A percentile compares a stretch with the other conserved stretches of the same genome.
Evolutionary conservation across 805 yeast genomes (phyloP).

Genomic region (Candida maltosa): DNA sequence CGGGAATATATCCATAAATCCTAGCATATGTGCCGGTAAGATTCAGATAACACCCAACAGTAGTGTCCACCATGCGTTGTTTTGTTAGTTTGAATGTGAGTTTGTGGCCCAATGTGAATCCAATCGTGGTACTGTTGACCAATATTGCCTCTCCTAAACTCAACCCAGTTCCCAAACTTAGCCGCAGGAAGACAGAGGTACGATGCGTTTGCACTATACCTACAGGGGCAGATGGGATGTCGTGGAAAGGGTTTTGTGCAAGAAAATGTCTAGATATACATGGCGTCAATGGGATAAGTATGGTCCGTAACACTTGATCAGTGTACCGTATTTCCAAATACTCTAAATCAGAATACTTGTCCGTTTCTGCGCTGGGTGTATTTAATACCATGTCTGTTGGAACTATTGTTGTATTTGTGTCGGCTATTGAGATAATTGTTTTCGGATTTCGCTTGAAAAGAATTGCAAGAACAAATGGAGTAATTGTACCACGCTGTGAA

Average conservation of each 20-base stretch:
- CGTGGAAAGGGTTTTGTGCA: no score
- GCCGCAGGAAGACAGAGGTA: background rate
- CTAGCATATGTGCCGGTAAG: background rate
- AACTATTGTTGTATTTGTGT: conserved; percentile 5
- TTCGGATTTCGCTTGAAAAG: conserved; percentile 1
- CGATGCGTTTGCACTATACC: conserved; percentile 2
- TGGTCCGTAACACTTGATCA: background rate
- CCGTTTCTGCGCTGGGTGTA: background rate
- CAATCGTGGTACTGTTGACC: conserved; percentile 2
- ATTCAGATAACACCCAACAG: conserved; percentile 2
- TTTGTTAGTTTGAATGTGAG: background rate
- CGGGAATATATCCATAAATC: conserved; percentile 3
- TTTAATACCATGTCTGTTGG: conserved; percentile 2
- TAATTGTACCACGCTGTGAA: background rate
- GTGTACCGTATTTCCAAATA: background rate
- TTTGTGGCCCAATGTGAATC: conserved; percentile 3
- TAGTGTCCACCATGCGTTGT: conserved; percentile 1
- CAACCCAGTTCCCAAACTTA: background rate
- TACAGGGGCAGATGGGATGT: background rate
- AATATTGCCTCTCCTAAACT: background rate
- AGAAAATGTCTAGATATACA: conserved; percentile 4
- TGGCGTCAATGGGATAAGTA: conserved; percentile 3
- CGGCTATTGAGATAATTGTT: conserved; percentile 2
- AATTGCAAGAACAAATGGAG: background rate
- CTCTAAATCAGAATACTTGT: background rate